These are phyloP conservation scores for Lepiota venenata DNA, from an alignment of 768 basidiomycete genomes.

Conservation along the genomic window DNA sequence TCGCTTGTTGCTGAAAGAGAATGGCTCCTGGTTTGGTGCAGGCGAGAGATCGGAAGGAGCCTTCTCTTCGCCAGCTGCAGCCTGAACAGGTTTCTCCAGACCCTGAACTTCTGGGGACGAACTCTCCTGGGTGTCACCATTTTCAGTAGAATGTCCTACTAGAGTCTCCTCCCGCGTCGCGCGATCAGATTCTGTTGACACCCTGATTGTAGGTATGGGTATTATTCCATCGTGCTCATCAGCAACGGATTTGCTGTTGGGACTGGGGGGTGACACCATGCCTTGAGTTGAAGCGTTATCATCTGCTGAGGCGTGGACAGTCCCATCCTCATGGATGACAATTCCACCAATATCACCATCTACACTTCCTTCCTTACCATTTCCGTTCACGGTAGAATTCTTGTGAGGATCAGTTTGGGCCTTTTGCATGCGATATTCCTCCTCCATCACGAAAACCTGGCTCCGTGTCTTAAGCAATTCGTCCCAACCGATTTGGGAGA, in stretches of 20 bases:
- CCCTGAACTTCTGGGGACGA: conserved; percentile 17
- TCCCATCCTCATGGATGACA: conserved; percentile 67
- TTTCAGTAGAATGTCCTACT: conserved; percentile 6
- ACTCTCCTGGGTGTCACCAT: conserved; percentile 21
- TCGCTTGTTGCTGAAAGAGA: conserved; percentile 94
- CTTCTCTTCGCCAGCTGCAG: conserved; percentile 47
- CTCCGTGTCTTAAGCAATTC: conserved; percentile 95
- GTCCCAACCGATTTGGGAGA: conserved; percentile 97
- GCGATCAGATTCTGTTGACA: conserved; percentile 60
- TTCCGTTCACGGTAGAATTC: conserved; percentile 23
- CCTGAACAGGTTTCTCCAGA: conserved; percentile 48
- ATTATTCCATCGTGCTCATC: conserved; percentile 26
- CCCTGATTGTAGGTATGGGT: conserved; percentile 63
- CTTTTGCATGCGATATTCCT: conserved; percentile 98
- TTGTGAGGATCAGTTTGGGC: conserved; percentile 65
- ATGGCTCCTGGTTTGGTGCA: conserved; percentile 49
- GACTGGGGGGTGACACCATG: conserved; percentile 43
- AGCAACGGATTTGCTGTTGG: conserved; percentile 18
- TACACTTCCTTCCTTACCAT: conserved; percentile 16
- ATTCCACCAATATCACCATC: conserved; percentile 31
- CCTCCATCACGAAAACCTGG: conserved; percentile 98
- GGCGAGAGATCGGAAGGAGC: conserved; percentile 35
- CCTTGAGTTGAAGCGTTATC: conserved; percentile 73
- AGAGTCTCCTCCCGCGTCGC: conserved; percentile 28
- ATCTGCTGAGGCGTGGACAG: conserved; percentile 28